A percentile compares a stretch with the other conserved stretches of the same genome.
phyloP scores from a whole-genome alignment of 495 filamentous ascomycete genomes.

The Terfezia boudieri region DNA sequence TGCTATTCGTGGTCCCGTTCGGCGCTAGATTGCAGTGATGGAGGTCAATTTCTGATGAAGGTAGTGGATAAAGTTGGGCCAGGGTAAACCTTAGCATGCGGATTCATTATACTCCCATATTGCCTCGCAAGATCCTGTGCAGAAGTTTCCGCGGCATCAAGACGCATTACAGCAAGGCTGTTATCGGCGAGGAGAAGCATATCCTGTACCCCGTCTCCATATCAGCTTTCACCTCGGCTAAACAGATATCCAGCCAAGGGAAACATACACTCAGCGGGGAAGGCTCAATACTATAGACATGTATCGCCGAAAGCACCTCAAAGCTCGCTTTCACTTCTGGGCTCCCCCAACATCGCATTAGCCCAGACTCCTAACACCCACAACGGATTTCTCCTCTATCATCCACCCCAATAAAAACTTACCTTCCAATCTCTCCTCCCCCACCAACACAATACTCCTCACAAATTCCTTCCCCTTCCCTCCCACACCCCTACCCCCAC shows the following conservation, averaged over 20 bases:
- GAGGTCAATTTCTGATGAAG: background rate
- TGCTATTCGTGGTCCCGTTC: constrained; percentile 20
- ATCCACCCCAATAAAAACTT: constrained; percentile 3
- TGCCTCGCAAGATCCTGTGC: constrained; percentile 33
- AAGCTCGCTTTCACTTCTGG: constrained; percentile 41
- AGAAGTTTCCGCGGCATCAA: constrained; percentile 32
- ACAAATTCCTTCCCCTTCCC: constrained; percentile 23
- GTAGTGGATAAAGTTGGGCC: background rate
- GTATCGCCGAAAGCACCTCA: constrained; percentile 46
- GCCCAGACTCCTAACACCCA: too few species aligned
- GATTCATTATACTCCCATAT: constrained; percentile 52
- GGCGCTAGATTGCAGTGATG: constrained; percentile 21
- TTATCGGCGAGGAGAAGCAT: background rate
- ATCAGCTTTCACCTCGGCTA: too few species aligned
- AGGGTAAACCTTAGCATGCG: constrained; percentile 31
- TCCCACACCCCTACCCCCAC: background rate
- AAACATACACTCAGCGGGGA: constrained; percentile 36
- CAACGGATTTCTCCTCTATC: too few species aligned
- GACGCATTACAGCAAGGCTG: background rate
- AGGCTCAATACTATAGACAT: constrained; percentile 69
- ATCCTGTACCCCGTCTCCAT: background rate
- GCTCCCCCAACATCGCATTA: too few species aligned
- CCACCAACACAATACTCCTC: constrained; percentile 43
- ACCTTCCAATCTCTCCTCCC: constrained; percentile 67
- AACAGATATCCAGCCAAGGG: background rate